A percentile compares a stretch with the other conserved stretches of the same genome.
Evolutionary conservation across 208 protist species (phyloP).

Genomic region (Naegleria gruberi): DNA sequence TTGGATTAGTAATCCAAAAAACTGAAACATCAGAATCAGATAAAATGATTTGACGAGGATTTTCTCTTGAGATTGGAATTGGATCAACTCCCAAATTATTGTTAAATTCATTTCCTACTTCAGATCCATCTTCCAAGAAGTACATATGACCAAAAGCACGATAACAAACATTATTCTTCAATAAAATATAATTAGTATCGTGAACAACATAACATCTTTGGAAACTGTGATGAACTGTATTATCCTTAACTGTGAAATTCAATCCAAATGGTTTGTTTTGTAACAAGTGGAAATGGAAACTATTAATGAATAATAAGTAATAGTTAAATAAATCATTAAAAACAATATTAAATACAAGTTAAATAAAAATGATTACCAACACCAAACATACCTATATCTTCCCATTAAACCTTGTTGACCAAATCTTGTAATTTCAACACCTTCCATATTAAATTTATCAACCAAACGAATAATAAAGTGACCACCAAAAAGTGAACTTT

Average conservation of each 20-base stretch:
- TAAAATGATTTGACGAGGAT: neutral
- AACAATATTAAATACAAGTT: too few relatives aligned
- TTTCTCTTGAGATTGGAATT: neutral
- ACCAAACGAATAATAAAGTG: neutral
- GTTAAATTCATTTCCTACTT: neutral
- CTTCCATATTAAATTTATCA: neutral
- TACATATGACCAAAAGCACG: neutral
- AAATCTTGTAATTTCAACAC: neutral
- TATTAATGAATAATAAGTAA: too few relatives aligned
- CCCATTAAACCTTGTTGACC: neutral
- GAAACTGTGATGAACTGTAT: neutral
- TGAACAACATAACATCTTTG: neutral
- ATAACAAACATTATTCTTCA: neutral
- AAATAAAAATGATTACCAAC: too few relatives aligned
- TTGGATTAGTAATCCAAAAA: constrained; percentile 9
- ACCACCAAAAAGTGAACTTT: neutral
- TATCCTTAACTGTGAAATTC: neutral
- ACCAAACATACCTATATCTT: too few relatives aligned
- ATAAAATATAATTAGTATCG: neutral
- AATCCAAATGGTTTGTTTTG: neutral
- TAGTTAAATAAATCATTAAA: too few relatives aligned
- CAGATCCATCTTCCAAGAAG: constrained; percentile 10
- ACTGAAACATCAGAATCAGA: neutral
- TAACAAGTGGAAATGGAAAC: neutral
- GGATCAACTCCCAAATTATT: neutral